A percentile compares a stretch with the other conserved stretches of the same genome.
Conservation (phyloP, 495 filamentous ascomycete species). For the Symbiotaphrina buchneri region DNA sequence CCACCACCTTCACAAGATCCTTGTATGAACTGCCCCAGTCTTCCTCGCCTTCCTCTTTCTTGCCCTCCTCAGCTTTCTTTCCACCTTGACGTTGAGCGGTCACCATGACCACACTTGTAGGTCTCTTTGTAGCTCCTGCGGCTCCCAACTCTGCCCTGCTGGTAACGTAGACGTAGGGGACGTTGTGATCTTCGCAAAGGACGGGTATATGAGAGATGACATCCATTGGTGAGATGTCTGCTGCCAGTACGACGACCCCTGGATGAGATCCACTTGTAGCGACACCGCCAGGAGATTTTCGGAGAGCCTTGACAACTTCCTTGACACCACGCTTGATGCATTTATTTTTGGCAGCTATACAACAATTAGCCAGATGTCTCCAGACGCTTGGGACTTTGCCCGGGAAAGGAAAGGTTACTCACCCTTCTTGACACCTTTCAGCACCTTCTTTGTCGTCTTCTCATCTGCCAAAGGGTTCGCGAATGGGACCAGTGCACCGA, state of each 20-base stretch:
- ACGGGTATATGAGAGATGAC: constrained; percentile 95
- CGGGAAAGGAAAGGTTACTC: constrained; percentile 13
- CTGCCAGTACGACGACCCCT: constrained; percentile 76
- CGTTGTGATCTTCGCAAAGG: constrained; percentile 88
- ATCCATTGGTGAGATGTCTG: constrained; percentile 92
- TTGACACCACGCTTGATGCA: constrained; percentile 92
- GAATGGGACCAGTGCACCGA: constrained; percentile 76
- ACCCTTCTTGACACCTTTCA: constrained; percentile 91
- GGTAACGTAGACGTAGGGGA: constrained; percentile 81
- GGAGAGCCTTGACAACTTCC: constrained; percentile 91
- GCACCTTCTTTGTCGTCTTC: constrained; percentile 77
- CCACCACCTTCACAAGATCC: constrained; percentile 46
- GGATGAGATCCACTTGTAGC: constrained; percentile 28
- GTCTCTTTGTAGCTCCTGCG: constrained; percentile 79
- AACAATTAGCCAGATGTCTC: background rate
- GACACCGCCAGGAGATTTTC: constrained; percentile 47
- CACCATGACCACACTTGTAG: constrained; percentile 87
- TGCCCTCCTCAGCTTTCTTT: constrained; percentile 28
- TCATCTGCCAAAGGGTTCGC: constrained; percentile 78
- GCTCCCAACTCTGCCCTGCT: constrained; percentile 78
- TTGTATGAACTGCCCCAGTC: constrained; percentile 53
- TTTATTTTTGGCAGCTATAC: constrained; percentile 73
- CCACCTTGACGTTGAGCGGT: constrained; percentile 23
- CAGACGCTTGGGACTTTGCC: too few relatives aligned
- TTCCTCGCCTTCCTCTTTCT: constrained; percentile 24